These are phyloP conservation scores for Adansonia digitata DNA, from an alignment of 345 rosid genomes.

Conservation along the genomic window DNA sequence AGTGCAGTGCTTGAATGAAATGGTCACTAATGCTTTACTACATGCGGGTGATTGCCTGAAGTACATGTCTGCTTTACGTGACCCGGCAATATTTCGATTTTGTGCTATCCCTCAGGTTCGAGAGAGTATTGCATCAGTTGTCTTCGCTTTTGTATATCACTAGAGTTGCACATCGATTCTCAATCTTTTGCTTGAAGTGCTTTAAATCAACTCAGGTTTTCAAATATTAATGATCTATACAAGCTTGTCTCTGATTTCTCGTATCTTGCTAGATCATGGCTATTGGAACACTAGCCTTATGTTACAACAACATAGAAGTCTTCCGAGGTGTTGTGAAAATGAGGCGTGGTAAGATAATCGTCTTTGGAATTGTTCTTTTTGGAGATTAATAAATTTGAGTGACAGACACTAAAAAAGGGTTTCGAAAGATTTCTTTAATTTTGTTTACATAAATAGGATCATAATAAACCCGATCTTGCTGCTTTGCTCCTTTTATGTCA, in stretches of 20 bases:
- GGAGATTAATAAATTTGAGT: not conserved
- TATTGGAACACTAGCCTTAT: slow-evolving; percentile 86
- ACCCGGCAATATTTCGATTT: slow-evolving; percentile 72
- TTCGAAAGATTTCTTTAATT: not conserved
- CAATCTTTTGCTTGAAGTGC: not conserved
- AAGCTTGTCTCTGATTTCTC: not conserved
- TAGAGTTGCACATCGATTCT: not conserved
- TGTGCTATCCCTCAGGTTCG: slow-evolving; percentile 92
- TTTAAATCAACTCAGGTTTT: not conserved
- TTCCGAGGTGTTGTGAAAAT: slow-evolving; percentile 91
- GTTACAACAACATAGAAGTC: slow-evolving; percentile 87
- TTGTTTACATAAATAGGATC: not conserved
- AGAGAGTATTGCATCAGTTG: not conserved
- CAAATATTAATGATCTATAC: not conserved
- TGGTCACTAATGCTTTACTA: slow-evolving; percentile 78
- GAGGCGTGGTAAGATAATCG: slow-evolving; percentile 80
- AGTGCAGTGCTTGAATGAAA: slow-evolving; percentile 88
- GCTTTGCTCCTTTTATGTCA: not conserved
- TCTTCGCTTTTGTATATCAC: not conserved
- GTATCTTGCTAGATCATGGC: slow-evolving; percentile 66
- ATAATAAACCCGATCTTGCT: not conserved
- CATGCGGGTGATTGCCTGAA: slow-evolving; percentile 78
- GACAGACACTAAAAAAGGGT: not conserved
- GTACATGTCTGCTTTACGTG: slow-evolving; percentile 60
- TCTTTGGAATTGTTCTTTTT: not conserved